These are phyloP conservation scores for Vanilla planifolia DNA, from an alignment of 106 monocot genomes.

Conservation along the genomic window DNA sequence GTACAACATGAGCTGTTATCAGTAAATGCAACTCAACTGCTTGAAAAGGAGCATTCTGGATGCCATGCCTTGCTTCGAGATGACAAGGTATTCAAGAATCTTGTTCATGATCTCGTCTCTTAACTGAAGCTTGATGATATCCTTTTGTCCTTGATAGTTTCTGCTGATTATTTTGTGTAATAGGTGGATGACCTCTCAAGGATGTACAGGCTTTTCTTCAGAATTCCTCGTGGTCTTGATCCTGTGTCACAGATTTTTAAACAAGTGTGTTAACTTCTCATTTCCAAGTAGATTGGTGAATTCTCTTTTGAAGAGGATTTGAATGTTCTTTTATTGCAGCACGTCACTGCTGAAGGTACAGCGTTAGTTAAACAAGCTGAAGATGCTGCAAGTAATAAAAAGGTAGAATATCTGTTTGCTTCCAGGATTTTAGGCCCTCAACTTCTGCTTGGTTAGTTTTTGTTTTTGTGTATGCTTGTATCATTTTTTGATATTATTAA, in stretches of 20 bases:
- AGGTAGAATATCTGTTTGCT: conserved; percentile 20
- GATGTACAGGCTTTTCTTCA: conserved; percentile 25
- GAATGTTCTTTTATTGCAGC: conserved; percentile 26
- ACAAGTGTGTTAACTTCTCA: conserved; percentile 12
- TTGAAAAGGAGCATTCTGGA: conserved; percentile 87
- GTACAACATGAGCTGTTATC: conserved; percentile 75
- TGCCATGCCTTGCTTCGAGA: conserved; percentile 70
- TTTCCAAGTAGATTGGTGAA: conserved; percentile 2
- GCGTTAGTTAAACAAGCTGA: conserved; percentile 68
- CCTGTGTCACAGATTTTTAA: conserved; percentile 32
- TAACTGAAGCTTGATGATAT: neutral
- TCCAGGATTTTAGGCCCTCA: neutral
- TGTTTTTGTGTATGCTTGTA: neutral
- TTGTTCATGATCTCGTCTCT: neutral
- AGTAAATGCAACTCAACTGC: conserved; percentile 56
- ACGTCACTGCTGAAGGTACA: conserved; percentile 67
- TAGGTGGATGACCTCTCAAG: conserved; percentile 40
- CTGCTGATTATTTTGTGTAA: neutral
- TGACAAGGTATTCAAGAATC: conserved; percentile 39
- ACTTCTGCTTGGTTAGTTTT: neutral
- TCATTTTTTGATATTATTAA: neutral
- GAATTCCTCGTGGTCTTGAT: conserved; percentile 20
- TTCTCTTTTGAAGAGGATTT: neutral
- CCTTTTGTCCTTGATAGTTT: neutral
- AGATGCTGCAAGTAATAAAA: conserved; percentile 76